These are phyloP conservation scores for Cryptococcus sp. DNA, from an alignment of 1,284 basidiomycete species.

Conservation along the genomic window DNA sequence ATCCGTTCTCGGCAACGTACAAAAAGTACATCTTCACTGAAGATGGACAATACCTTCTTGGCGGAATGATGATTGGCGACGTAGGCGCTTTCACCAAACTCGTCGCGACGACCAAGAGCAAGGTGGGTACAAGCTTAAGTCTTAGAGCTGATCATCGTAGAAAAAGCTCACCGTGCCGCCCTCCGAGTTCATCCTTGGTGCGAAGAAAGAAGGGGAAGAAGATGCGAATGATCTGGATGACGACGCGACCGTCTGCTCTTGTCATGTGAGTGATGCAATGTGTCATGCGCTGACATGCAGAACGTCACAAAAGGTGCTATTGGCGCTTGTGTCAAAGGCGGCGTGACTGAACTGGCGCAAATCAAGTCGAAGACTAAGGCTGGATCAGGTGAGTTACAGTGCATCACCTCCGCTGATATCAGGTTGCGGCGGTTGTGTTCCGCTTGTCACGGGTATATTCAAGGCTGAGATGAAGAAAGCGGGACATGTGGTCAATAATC, in stretches of 20 bases:
- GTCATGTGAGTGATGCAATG: conserved; percentile 15
- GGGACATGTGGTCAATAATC: conserved; percentile 63
- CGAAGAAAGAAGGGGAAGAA: conserved; percentile 67
- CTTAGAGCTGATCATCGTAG: conserved; percentile 7
- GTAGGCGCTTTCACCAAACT: conserved; percentile 67
- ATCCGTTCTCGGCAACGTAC: conserved; percentile 69
- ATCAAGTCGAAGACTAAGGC: conserved; percentile 71
- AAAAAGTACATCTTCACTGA: conserved; percentile 78
- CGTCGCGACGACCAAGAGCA: conserved; percentile 70
- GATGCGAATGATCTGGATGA: conserved; percentile 70
- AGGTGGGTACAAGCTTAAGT: conserved; percentile 54
- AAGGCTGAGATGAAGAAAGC: conserved; percentile 70
- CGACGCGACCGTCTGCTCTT: conserved; percentile 64
- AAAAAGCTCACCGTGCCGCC: conserved; percentile 32
- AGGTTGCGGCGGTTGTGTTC: conserved; percentile 73
- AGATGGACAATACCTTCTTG: conserved; percentile 71
- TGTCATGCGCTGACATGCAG: conserved; percentile 26
- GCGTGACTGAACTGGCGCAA: conserved; percentile 60
- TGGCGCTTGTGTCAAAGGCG: conserved; percentile 59
- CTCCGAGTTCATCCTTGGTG: conserved; percentile 67
- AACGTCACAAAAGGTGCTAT: conserved; percentile 69
- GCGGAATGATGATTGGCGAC: conserved; percentile 81
- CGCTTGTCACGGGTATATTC: conserved; percentile 62
- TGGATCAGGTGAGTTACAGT: conserved; percentile 53
- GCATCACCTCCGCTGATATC: no score